These are phyloP conservation scores for Apostasia shenzhenica DNA, from an alignment of 106 monocot genomes.

Conservation along the genomic window DNA sequence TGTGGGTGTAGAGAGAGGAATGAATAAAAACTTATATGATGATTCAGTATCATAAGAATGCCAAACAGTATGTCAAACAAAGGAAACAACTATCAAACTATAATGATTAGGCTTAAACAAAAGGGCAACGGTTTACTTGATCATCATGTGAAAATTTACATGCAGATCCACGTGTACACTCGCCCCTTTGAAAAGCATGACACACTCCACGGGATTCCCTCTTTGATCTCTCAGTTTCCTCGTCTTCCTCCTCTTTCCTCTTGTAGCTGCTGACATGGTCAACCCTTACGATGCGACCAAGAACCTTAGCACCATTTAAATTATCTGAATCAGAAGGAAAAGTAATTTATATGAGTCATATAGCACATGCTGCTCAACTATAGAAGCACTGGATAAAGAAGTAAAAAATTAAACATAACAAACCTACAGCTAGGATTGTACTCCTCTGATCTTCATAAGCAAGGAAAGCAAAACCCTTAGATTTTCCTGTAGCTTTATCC, in stretches of 20 bases:
- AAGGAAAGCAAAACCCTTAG: constrained; percentile 88
- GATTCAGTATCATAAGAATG: neutral
- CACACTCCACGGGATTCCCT: constrained; percentile 81
- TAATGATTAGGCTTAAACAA: neutral
- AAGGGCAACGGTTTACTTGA: constrained; percentile 34
- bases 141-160: constrained; percentile 92
- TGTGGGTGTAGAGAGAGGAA: neutral
- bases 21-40: neutral
- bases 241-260: constrained; percentile 83
- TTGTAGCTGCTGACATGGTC: constrained; percentile 89
- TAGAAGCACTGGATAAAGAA: neutral
- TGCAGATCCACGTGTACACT: constrained; percentile 77
- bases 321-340: constrained; percentile 48
- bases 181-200: constrained; percentile 78
- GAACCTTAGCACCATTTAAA: constrained; percentile 79
- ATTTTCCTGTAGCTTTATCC: constrained; percentile 86
- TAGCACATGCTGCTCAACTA: neutral
- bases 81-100: neutral
- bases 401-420: constrained; percentile 7
- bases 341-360: neutral
- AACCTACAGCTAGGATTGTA: constrained; percentile 88
- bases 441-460: constrained; percentile 97
- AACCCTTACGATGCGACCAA: constrained; percentile 74
- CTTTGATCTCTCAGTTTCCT: constrained; percentile 52
- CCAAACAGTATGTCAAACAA: too few species aligned